Base-by-base conservation (phyloP, 2,329 filamentous ascomycete species). In the Rhynchosporium graminicola region DNA sequence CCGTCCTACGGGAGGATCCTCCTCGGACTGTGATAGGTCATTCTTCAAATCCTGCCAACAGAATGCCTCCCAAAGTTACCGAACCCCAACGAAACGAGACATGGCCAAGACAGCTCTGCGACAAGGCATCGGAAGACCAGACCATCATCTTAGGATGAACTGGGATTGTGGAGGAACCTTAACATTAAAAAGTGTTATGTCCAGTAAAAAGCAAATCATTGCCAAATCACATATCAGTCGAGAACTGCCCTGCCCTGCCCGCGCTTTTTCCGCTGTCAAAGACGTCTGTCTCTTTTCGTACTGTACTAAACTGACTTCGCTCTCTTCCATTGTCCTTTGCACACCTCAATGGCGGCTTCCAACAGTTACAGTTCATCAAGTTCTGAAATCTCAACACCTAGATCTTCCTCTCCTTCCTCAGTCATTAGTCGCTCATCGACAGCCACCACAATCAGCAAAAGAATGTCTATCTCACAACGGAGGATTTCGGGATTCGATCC, bases 41-140 rank as follows among this genome's bases (percentile, higher is more conserved):
- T 15, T 12, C 40, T 15, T 12, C 51, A 33, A 36, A 54, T 47
- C 54, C 59, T 60, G 51, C 40, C 26, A 8, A 28, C 40, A 28
- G 42, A 54, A 54, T 26, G 33, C 59, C 63, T 48, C 56, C 58
- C 51, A 65, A 55, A 56, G 13, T 28, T 56, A 66, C 65, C 65
- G 69, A 72, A 70, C 69, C 68, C 62, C 67, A 68, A 69, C 68
- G 68, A 72, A 71, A 72, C 68, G 55, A 67, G 63, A 64, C 60
- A 67, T 65, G 62, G 56, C 51, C 33, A 52, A 45, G 48, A 48
- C 54, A 61, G 54, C 63, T 48, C 59, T 67, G 67, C 66, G 60
- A 68, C 69, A 68, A 50, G 26, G 40, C 48, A 43, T 60, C 38
- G 58, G 48, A 38, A 38, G 28, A 15, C 4, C 28, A 40, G 28